These are phyloP conservation scores for Mollisia scopiformis DNA, from an alignment of 2,329 filamentous ascomycete species.

Conservation along the genomic window DNA sequence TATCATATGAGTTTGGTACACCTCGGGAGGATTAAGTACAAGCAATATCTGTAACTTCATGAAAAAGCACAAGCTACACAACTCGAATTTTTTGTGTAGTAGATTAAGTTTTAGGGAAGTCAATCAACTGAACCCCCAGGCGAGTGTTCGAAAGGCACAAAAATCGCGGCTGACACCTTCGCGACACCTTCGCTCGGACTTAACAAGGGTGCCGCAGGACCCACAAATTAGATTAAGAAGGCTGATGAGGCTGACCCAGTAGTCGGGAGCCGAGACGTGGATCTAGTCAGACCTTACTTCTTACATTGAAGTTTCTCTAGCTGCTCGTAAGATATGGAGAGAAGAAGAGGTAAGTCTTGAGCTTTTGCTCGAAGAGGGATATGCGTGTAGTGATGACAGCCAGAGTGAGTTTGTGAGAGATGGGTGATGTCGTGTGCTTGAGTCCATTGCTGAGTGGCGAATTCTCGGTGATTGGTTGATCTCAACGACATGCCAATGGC, in stretches of 20 bases:
- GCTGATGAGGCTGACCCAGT: background rate
- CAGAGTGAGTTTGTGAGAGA: background rate
- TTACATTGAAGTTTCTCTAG: background rate
- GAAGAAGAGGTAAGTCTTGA: background rate
- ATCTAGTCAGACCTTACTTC: background rate
- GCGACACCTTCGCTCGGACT: background rate
- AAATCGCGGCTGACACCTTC: no score
- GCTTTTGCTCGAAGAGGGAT: background rate
- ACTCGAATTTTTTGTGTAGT: no score
- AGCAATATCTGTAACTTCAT: no score
- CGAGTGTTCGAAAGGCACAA: no score
- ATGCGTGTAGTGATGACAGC: background rate
- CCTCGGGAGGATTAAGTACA: no score
- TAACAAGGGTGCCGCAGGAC: background rate
- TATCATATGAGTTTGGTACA: no score
- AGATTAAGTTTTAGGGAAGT: no score
- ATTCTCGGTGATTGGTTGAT: background rate
- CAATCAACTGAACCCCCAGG: no score
- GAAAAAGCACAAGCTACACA: no score
- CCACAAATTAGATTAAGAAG: background rate
- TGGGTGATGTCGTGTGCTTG: no score
- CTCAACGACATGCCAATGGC: background rate
- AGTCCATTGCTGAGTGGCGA: no score
- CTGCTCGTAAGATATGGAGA: background rate
- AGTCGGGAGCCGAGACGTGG: background rate